Base-by-base conservation (phyloP, 2,329 filamentous ascomycete genomes). In the Nectriaceae sp. region DNA sequence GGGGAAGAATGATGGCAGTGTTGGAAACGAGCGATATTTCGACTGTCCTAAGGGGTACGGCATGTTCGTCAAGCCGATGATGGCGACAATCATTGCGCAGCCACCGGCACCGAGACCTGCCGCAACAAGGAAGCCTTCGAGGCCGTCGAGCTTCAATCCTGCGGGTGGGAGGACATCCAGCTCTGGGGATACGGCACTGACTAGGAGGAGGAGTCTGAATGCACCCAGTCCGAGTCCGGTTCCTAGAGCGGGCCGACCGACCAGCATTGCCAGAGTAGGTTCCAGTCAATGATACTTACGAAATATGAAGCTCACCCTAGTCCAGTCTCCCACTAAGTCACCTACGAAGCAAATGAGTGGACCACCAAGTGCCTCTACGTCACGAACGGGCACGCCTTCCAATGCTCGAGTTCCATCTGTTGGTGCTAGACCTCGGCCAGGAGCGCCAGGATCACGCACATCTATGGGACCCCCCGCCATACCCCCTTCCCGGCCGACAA, bases 1-100 rank as follows among this genome's bases (percentile, higher is more conserved):
- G 18, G 93, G 94, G 24, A 97, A 97, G 75, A 97, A 97, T 62
- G 90, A 97, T 77, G 93, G 93, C 56, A 87, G 88, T 46, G 90
- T 97, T 40, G 83, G 93, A 68, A 92, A 90, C 53, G 82, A 90
- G 65, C 79, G 90, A 18, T 97, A 97, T 67, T 97, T 96, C 61
- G 84, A 92, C 42, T 97, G 93, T 71, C 79, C 66, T 70, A 86
- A 80, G 83, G 90, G 77, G 35, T 76, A 77, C 55, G 85, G 85
- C 65, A 94, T 99, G 83, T 97, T 99, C 63, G 82, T 97, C 46
- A 83, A 89, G 54, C 85, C 90, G 22, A 74, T 80, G 45, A 86
- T 86, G 49, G 76, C 94, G 42, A 79, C 78, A 11, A 74, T 85
- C 54, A 69, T 87, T 44, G 75, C 77, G 40, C 73, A 82, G 40